A percentile compares a stretch with the other conserved stretches of the same genome.
Evolutionary conservation across 129 eudicot species (phyloP).

Genomic region (Pittosporum tobira): DNA sequence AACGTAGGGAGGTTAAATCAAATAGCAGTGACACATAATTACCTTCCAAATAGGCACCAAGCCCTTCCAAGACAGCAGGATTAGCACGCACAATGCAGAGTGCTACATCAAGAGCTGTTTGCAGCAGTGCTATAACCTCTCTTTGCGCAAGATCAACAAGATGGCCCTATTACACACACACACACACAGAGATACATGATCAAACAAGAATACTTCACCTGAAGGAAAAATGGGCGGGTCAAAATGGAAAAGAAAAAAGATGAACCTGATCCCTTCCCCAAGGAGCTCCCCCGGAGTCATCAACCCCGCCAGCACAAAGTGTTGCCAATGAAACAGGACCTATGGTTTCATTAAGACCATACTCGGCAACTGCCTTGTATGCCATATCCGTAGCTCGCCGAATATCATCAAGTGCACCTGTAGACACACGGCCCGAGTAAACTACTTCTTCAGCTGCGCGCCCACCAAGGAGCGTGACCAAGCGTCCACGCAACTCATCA

Average conservation of each 20-base stretch:
- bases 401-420: slow-evolving; percentile 98
- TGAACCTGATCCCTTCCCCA: slow-evolving; percentile 92
- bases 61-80: slow-evolving; percentile 92
- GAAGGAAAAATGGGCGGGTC: no score
- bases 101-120: slow-evolving; percentile 92
- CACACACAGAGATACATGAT: background rate
- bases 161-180: slow-evolving; percentile 55
- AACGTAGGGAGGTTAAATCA: background rate
- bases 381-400: slow-evolving; percentile 99
- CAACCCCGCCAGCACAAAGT: slow-evolving; percentile 91
- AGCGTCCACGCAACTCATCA: slow-evolving; percentile 90
- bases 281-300: slow-evolving; percentile 73
- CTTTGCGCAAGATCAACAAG: slow-evolving; percentile 94
- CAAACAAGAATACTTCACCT: background rate
- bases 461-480: slow-evolving; percentile 99
- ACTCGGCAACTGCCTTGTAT: slow-evolving; percentile 95
- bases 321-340: slow-evolving; percentile 88
- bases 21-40: slow-evolving; percentile 3
- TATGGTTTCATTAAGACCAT: slow-evolving; percentile 70
- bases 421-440: slow-evolving; percentile 94
- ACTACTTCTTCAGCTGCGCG: slow-evolving; percentile 98
- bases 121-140: slow-evolving; percentile 81
- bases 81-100: slow-evolving; percentile 89
- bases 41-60: slow-evolving; percentile 98
- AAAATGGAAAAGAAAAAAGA: slow-evolving; percentile 2